Evolutionary conservation across 2,329 filamentous ascomycete genomes (phyloP), one percentile per base, ranked within the genome.

Genomic region (Colletotrichum cordylinicola): DNA sequence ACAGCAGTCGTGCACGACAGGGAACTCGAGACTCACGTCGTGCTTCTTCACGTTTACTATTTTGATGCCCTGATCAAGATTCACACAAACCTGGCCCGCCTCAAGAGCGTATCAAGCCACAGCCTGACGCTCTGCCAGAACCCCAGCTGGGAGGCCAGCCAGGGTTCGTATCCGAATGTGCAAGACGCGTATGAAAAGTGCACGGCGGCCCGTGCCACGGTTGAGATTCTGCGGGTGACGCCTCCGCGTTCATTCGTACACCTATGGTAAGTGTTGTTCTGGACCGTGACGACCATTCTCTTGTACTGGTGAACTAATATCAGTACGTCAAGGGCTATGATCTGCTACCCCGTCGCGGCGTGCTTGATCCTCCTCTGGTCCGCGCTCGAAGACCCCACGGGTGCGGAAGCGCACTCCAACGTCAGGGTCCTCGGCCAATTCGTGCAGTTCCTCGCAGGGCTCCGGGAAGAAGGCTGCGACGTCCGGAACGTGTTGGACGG

Each of bases 391-490:
- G 74, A 76, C 8, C 70, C 76, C 5, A 72, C 52, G 1, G 74
- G 65, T 2, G 58, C 66, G 7, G 68, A 74, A 9, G 65, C 76
- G 15, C 61, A 43, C 6, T 56, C 52, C 39, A 72, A 76, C 27
- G 29, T 74, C 4, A 72, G 67, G 18, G 33, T 68, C 3, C 55
- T 76, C n/a, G 70, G 74, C 8, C 66, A 76, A 8, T 74, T 74
- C 18, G 43, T 75, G 16, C 74, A 70, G 35, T 76, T 69, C 21
- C 37, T 76, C 7, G 70, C 64, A 39, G 70, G 74, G 43, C 31
- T 70, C 21, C 43, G 52, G n/a, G 66, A 74, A n/a, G 74, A 70
- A 43, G 70, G 73, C 18, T 72, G 62, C 33, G 69, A 75, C n/a
- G 15, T 72, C 8, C 39, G 21, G 16, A 58, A 24, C n/a, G 24